Conservation (phyloP, 1,139 yeast genomes). For the Sugiyamaella novakii region DNA sequence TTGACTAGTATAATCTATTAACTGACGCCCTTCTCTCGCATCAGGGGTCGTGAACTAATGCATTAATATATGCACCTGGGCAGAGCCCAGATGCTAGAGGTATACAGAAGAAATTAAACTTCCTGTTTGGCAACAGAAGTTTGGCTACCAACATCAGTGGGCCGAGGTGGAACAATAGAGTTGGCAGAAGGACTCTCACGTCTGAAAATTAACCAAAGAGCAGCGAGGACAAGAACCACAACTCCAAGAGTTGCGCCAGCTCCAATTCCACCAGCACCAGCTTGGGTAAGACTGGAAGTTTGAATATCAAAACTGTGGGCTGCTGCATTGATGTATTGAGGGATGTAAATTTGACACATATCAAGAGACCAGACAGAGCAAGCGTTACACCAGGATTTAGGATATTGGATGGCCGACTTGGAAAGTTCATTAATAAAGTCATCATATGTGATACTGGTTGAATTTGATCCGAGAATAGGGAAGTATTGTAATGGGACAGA, state of each 20-base stretch:
- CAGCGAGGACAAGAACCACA: conserved; percentile 33
- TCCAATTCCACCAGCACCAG: conserved; percentile 53
- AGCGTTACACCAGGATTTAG: conserved; percentile 45
- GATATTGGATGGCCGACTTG: conserved; percentile 37
- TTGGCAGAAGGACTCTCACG: not conserved
- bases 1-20: too few species aligned
- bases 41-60: too few species aligned
- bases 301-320: conserved; percentile 35
- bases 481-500: conserved; percentile 36
- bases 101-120: too few species aligned
- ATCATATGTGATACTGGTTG: conserved; percentile 41
- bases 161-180: not conserved
- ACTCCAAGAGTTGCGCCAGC: conserved; percentile 52
- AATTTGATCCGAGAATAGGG: conserved; percentile 43
- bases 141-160: conserved; percentile 3
- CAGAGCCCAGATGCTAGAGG: too few species aligned
- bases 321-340: conserved; percentile 25
- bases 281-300: conserved; percentile 39
- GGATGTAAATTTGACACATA: conserved; percentile 43
- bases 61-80: too few species aligned
- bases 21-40: too few species aligned
- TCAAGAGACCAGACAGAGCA: conserved; percentile 39
- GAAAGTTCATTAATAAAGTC: conserved; percentile 39
- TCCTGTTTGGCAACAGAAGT: conserved; percentile 5
- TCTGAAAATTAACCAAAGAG: conserved; percentile 1